These are phyloP conservation scores for Fusarium sp. DNA, from an alignment of 2,329 filamentous ascomycete genomes.

Conservation along the genomic window DNA sequence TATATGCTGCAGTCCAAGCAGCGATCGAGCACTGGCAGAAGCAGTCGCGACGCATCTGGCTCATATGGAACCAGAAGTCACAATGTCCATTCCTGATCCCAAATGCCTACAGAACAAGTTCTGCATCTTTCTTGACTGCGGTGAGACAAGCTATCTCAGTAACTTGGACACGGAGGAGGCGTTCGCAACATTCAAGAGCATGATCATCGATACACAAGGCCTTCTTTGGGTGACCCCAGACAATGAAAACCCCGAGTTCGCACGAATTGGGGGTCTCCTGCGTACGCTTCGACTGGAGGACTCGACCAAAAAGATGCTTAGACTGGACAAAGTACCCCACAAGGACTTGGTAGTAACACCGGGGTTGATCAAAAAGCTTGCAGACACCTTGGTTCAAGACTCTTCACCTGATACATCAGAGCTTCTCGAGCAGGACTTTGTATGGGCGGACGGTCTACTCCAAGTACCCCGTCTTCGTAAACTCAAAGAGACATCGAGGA, in stretches of 20 bases:
- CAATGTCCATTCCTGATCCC: neutral
- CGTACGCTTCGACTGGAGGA: neutral
- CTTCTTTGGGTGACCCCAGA: neutral
- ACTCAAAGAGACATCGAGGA: neutral
- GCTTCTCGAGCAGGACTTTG: neutral
- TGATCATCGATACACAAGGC: neutral
- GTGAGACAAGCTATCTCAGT: neutral
- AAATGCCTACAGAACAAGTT: neutral
- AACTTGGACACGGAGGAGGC: neutral
- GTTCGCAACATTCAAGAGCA: neutral
- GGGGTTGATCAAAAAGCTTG: neutral
- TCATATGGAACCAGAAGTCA: neutral
- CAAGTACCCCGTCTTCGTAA: neutral
- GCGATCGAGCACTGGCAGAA: neutral
- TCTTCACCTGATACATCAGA: neutral
- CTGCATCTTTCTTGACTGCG: neutral
- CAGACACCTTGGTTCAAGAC: neutral
- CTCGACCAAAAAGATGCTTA: neutral
- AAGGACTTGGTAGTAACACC: neutral
- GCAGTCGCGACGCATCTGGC: neutral
- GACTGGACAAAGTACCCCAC: neutral
- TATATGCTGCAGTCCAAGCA: neutral
- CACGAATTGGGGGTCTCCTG: neutral
- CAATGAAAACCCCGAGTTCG: conserved; percentile 15
- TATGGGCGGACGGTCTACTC: neutral